A percentile compares a stretch with the other conserved stretches of the same genome.
These are phyloP conservation scores for Talaromyces ruber DNA, from an alignment of 495 filamentous ascomycete genomes.

Conservation along the genomic window DNA sequence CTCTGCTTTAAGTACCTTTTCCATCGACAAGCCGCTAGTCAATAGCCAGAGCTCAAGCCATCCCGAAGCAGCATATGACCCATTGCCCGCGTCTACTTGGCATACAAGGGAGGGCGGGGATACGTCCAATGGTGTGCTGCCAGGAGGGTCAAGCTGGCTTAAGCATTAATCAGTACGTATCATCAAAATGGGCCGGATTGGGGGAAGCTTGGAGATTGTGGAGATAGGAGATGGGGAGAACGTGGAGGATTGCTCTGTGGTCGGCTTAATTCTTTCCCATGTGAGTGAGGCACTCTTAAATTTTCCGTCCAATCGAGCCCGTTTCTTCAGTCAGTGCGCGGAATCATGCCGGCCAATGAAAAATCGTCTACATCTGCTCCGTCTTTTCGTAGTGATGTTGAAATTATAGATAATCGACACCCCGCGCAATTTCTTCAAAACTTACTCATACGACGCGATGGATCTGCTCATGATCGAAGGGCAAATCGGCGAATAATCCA, in stretches of 20 bases:
- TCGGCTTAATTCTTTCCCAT: not conserved
- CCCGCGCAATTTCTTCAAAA: too few species aligned
- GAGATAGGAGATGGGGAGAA: not conserved
- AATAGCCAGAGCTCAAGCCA: not conserved
- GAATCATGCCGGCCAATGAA: too few species aligned
- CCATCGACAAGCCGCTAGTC: not conserved
- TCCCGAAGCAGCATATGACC: not conserved
- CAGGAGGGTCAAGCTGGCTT: not conserved
- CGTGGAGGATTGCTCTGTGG: not conserved
- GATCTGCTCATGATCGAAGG: too few species aligned
- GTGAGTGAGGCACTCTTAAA: not conserved
- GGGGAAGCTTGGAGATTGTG: not conserved
- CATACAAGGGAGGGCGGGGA: not conserved
- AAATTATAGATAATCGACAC: too few species aligned
- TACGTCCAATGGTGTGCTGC: not conserved
- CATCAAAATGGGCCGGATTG: not conserved
- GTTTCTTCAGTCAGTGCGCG: too few species aligned
- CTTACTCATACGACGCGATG: too few species aligned
- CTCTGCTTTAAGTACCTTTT: not conserved
- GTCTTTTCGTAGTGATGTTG: too few species aligned
- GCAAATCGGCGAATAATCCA: too few species aligned
- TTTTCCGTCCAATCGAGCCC: not conserved
- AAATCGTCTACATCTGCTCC: too few species aligned
- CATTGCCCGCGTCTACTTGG: not conserved
- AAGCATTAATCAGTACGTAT: not conserved